Evolutionary conservation across 257 asterid genomes (phyloP), one percentile per base, ranked within the genome.

Genomic region (Nicotiana attenuata): DNA sequence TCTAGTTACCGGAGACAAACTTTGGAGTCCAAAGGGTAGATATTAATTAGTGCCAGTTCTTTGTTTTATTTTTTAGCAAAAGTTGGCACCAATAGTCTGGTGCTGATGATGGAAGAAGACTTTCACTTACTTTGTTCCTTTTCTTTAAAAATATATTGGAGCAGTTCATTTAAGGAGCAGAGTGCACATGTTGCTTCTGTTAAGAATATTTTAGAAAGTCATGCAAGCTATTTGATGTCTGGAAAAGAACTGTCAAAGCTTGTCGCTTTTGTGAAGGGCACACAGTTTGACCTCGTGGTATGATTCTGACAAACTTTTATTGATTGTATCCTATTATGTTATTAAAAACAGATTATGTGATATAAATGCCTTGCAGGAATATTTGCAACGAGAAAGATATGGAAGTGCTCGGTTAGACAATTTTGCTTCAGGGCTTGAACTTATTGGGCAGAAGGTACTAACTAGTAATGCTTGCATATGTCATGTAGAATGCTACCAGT

Each of bases 231-330:
- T 88, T 89, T 96, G 89, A 96, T 96, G 99, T 96, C 98, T 14
- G 99, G 97, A 65, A 96, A 94, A 86, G 99, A 96, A 90, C 98
- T 96, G 61, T 90, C 99, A 24, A 95, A 96, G 92, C 94, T 96
- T 76, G 99, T 96, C 67, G 97, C 99, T 29, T 96, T 96, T 84
- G 98, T 94, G 86, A 96, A 96, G 90, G 98, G 98, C 91, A 93
- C 99, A n/a, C 99, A 96, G 83, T 96, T 96, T 89, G 98, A 96
- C 88, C 88, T 96, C 73, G 98, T 92, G 96, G 99, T 96, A 90
- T 83, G 84, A 33, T 61, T 63, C 38, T 76, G 16, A 52, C 63
- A 59, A 66, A 81, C 82, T 35, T 67, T 84, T 84, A 38, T 47
- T 35, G 35, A 50, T 87, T 71, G 56, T 41, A 65, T 55, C 38